Conservation (phyloP, 2,329 filamentous ascomycete species). For the Decorospora gaudefroyi region DNA sequence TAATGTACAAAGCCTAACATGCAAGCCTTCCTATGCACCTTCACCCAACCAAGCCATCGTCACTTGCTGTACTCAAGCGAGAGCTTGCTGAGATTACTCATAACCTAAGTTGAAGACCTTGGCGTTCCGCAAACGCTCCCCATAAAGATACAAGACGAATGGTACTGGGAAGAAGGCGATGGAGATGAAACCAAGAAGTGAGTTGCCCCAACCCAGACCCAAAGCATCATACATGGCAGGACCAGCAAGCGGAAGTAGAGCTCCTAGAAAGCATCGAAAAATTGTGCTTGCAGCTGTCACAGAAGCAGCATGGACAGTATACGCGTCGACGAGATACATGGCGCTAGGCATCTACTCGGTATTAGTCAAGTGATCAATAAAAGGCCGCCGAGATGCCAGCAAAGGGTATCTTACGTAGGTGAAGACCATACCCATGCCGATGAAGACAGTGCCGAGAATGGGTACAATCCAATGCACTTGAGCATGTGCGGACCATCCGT, state of each 20-base stretch:
- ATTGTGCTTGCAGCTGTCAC: constrained; percentile 68
- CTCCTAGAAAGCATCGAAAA: constrained; percentile 59
- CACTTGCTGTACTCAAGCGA: too few relatives aligned
- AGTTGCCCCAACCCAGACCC: constrained; percentile 64
- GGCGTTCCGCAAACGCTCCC: too few relatives aligned
- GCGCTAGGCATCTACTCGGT: too few relatives aligned
- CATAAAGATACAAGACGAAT: too few relatives aligned
- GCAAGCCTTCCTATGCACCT: too few relatives aligned
- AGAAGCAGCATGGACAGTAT: constrained; percentile 52
- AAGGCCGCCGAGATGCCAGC: constrained; percentile 40
- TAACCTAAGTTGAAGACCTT: too few relatives aligned
- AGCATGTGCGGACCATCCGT: constrained; percentile 26
- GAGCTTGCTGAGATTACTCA: too few relatives aligned
- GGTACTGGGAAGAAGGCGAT: constrained; percentile 40
- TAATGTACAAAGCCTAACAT: too few relatives aligned
- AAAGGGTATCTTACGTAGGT: too few relatives aligned
- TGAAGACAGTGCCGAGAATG: constrained; percentile 56
- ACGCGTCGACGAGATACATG: constrained; percentile 68
- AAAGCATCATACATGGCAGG: constrained; percentile 62
- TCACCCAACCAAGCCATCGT: too few relatives aligned
- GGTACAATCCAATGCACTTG: constrained; percentile 63
- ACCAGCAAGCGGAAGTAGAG: constrained; percentile 61
- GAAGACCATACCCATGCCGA: constrained; percentile 56
- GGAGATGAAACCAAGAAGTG: constrained; percentile 57
- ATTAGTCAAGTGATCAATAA: constrained; percentile 40